Evolutionary conservation across 768 basidiomycete genomes (phyloP), one percentile per base, ranked within the genome.

Genomic region (Kwoniella mangroviensis): DNA sequence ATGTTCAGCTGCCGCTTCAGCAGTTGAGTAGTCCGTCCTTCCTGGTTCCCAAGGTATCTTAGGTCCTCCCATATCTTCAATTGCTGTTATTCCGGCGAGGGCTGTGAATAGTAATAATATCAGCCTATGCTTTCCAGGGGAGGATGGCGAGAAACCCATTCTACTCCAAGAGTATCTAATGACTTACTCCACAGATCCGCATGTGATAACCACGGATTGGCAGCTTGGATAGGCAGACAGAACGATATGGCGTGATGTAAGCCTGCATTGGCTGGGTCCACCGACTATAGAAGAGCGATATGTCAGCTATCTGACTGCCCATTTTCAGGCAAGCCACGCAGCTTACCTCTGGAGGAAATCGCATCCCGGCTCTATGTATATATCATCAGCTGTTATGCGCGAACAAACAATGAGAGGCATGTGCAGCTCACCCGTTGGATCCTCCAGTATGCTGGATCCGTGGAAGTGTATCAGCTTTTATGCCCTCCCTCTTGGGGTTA

Each of bases 151-250:
- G 28, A 43, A 21, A 56, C 40, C 26, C 7, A 13, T 70, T 74
- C 62, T 28, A 75, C 71, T 79, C 80, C 79, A 81, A 19, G 81
- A 11, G 79, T 59, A 58, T 82, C 76, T 1, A 2, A 56, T 34
- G n/a, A 73, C 76, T 68, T 24, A 78, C 74, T 80, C 81, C 81
- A 82, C 22, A 82, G 67, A 62, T 83, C 82, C 10, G 81, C 58
- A 58, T 82, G 79, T 0, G 82, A 76, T 42, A 84, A 79, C 83
- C 83, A 84, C 0, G 81, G 77, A 66, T 83, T 82, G n/a, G 81
- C 81, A 22, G 70, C 73, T 61, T 83, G 79, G 42, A 84, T 79
- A n/a, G 83, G 83, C 26, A 79, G 67, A 34, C 83, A 73, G 64
- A 82, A 84, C 12, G 76, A 73, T 67, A 84, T 83, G 15, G 83